phyloP scores from a whole-genome alignment of 768 basidiomycete genomes.

The Tephrocybe sp. region DNA sequence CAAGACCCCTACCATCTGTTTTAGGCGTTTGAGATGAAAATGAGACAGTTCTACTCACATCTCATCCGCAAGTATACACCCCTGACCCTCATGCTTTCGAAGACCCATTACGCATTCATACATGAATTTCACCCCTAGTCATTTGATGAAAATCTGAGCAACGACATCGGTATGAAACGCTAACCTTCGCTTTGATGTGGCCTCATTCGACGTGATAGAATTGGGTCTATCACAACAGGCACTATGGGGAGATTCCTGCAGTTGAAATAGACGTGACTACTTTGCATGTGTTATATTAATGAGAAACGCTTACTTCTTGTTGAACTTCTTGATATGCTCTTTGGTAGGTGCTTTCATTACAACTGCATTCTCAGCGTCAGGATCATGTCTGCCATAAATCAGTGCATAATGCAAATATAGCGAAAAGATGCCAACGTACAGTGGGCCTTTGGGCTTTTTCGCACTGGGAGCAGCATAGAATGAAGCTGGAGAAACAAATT shows the following conservation, averaged over 20 bases:
- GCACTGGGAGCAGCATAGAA: constrained; percentile 54
- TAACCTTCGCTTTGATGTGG: constrained; percentile 88
- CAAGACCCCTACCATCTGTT: constrained; percentile 67
- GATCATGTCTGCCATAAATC: constrained; percentile 60
- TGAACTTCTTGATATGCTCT: constrained; percentile 62
- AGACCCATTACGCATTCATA: constrained; percentile 97
- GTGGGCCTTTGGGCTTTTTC: constrained; percentile 36
- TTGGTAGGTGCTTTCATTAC: constrained; percentile 81
- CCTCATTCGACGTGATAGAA: constrained; percentile 72
- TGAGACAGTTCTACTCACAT: constrained; percentile 49
- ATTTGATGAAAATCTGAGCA: background rate
- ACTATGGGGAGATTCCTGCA: constrained; percentile 61
- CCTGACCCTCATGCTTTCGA: constrained; percentile 85
- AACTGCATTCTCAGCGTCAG: constrained; percentile 69
- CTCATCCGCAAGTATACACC: constrained; percentile 96
- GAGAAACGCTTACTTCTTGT: constrained; percentile 54
- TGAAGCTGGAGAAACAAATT: constrained; percentile 52
- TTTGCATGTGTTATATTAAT: background rate
- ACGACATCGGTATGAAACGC: background rate
- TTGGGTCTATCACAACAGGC: constrained; percentile 87
- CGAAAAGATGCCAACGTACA: constrained; percentile 34
- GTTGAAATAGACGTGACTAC: constrained; percentile 4
- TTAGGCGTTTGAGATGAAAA: constrained; percentile 3
- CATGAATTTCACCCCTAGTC: constrained; percentile 76
- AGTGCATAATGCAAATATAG: background rate